Base-by-base conservation (phyloP, 805 yeast species). In the Torulaspora gathmanii region DNA sequence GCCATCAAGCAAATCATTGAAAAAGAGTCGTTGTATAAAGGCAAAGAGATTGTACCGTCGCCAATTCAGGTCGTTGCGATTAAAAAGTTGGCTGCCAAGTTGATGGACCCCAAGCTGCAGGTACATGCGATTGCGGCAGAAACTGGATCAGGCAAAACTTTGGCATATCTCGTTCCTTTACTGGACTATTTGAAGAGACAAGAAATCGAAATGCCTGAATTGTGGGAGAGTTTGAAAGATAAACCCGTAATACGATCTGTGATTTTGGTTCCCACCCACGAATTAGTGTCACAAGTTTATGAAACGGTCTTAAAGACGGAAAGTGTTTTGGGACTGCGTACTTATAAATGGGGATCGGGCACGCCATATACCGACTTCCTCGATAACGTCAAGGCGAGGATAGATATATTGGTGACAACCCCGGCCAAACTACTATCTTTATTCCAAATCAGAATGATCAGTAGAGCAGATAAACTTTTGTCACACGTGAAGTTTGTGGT, bases 61-160 rank as follows among this genome's bases (percentile, higher is more conserved):
- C 87, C 93, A 1, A 85, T 91, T 34, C 99, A 91, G 66, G 72
- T 78, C 3, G 83, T 90, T 5, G 83, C 93, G 4, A 77, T 86
- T 33, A 69, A 67, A 44, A 57, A 55, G 22, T 47, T 69, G 17
- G 55, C 69, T 1, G 56, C 60, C 35, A 45, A 52, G 7, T 47
- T 70, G 12, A 64, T 64, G 67, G 65, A 64, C 20, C 63, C 61
- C 6, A 67, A 72, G 47, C 56, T 80, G 39, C 79, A 80, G 52
- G 75, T 82, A 0, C 87, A 79, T 70, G 79, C 93, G 2, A 65
- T 91, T 44, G 97, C 98, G 0, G 96, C 97, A 2, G 98, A 93
- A 62, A 91, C 99, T 0, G 99, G 99, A 0, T 84, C 95, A 0
- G 99, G 99, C 7, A 91, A 91, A 61, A 91, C 99, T 0, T 80